phyloP scores from a whole-genome alignment of 257 asterid species.

The Petunia axillaris region DNA sequence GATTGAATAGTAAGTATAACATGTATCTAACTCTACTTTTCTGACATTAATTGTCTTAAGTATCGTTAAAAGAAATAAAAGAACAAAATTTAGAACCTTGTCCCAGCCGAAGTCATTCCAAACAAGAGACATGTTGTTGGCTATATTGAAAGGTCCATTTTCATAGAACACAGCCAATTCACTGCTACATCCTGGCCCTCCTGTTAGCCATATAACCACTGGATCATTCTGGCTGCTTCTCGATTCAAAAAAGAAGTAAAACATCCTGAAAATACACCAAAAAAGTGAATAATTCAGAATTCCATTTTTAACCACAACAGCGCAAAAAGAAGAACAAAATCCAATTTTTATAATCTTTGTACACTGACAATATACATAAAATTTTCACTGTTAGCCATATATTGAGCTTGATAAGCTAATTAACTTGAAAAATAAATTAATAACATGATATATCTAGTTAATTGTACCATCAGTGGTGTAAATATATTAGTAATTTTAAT shows the following conservation, averaged over 20 bases:
- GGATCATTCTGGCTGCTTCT: conserved; percentile 52
- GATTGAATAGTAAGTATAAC: not conserved
- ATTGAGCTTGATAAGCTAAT: too few relatives aligned
- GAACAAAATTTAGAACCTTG: conserved; percentile 37
- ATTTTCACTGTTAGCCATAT: too few relatives aligned
- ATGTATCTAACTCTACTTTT: not conserved
- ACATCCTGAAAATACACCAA: conserved; percentile 23
- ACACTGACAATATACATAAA: too few relatives aligned
- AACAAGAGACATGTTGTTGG: conserved; percentile 45
- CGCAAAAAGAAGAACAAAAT: not conserved
- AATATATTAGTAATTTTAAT: too few relatives aligned
- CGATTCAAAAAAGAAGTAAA: conserved; percentile 50
- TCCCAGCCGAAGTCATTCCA: conserved; percentile 70
- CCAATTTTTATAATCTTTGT: not conserved
- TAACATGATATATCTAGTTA: too few relatives aligned
- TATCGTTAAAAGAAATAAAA: not conserved
- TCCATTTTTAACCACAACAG: not conserved
- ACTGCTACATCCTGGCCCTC: conserved; percentile 73
- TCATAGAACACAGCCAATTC: conserved; percentile 64
- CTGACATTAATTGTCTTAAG: not conserved
- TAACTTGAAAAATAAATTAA: too few relatives aligned
- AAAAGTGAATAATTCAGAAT: not conserved
- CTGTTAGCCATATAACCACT: conserved; percentile 64
- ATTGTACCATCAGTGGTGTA: too few relatives aligned
- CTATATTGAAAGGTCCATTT: conserved; percentile 55